Percentiles rank a stretch among this genome's conserved stretches.
These are phyloP conservation scores for Kodamaea leandrae DNA, from an alignment of 805 yeast genomes.

Conservation along the genomic window DNA sequence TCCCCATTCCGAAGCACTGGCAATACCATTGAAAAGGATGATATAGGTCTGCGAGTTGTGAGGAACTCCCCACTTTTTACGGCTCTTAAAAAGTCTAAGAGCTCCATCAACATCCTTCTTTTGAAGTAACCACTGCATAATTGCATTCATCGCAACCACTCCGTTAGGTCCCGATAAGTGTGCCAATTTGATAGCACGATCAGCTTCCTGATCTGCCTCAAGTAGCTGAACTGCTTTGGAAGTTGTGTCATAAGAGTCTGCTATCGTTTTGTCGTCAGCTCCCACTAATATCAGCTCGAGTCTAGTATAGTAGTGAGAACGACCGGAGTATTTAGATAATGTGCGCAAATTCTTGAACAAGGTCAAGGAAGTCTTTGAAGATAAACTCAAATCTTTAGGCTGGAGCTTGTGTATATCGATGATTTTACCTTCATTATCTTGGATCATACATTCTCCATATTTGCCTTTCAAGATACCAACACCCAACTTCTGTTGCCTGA, in stretches of 20 bases:
- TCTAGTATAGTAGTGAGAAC: background rate
- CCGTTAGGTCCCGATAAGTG: conserved; percentile 39
- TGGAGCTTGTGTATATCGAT: conserved; percentile 23
- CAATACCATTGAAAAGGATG: conserved; percentile 35
- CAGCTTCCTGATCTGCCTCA: conserved; percentile 41
- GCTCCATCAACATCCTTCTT: conserved; percentile 47
- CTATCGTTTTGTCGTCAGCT: conserved; percentile 52
- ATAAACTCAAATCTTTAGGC: conserved; percentile 23
- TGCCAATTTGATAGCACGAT: conserved; percentile 53
- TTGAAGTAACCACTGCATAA: conserved; percentile 49
- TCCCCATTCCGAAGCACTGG: conserved; percentile 35
- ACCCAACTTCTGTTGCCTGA: conserved; percentile 15
- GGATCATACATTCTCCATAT: conserved; percentile 27
- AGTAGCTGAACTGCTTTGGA: conserved; percentile 53
- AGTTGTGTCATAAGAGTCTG: conserved; percentile 57
- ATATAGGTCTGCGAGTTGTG: conserved; percentile 46
- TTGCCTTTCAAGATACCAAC: conserved; percentile 28
- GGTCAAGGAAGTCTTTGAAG: conserved; percentile 19
- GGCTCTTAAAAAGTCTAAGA: conserved; percentile 47
- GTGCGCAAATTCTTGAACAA: conserved; percentile 30
- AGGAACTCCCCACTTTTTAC: conserved; percentile 62
- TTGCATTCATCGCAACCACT: conserved; percentile 59
- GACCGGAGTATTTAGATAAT: conserved; percentile 18
- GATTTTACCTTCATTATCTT: conserved; percentile 22
- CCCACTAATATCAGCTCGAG: conserved; percentile 45